Base-by-base conservation (phyloP, 2,329 filamentous ascomycete species). In the Rhinocladiella mackenziei region DNA sequence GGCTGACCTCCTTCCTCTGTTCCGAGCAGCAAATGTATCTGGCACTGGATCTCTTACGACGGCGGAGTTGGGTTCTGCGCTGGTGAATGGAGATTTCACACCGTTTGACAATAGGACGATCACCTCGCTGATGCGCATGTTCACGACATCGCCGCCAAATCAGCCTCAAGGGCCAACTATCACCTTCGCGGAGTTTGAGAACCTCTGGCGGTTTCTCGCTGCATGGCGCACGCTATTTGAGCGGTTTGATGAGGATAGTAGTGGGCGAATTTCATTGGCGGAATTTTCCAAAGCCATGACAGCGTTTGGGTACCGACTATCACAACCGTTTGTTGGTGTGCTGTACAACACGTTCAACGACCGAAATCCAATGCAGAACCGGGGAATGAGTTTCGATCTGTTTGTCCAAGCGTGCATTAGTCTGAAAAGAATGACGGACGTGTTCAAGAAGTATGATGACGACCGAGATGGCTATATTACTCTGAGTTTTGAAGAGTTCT, bases 91-190 rank as follows among this genome's bases (percentile, higher is more conserved):
- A 43, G 92, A 98, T 73, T 96, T 87, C 80, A 87, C 87, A 1
- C 80, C 88, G 3, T 98, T 98, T 65, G 89, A 98, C 66, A 77
- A 82, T 3, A 86, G 95, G 58, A 98, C 92, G 1, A 89, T 97
- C 54, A 84, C 84, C 61, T 95, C 97, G 87, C 96, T 98, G 89
- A 96, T 98, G 56, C 85, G 89, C 62, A 97, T 98, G 92, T 98
- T 98, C 69, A 50, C 51, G 22, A 53, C 42, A 18, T 51, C 55
- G 6, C 48, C 53, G 14, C 48, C 49, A 19, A 40, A 42, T 28
- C 46, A 53, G 33, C 46, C 48, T n/a, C 44, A 51, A 22, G 53
- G 53, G 5, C 91, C 97, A 69, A 86, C 84, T 46, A 94, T 98
- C 64, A 89, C 85, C 50, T 97, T 95, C 65, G 83, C 92, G 54